Base-by-base conservation (phyloP, 140 eudicot species). In the Flaveria floridana region DNA sequence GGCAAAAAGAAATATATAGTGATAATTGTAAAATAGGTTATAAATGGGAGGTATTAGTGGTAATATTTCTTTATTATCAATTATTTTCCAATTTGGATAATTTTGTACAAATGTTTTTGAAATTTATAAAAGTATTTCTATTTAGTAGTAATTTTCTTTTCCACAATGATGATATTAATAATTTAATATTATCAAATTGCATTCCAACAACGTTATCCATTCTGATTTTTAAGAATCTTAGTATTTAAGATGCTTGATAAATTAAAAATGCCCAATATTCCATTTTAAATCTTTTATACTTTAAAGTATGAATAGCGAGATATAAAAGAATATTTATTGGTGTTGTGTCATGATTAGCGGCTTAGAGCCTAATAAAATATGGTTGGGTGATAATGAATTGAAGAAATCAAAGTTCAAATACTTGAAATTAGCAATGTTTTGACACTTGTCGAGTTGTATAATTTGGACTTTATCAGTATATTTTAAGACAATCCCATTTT, bases 21-120 rank as follows among this genome's bases (percentile, higher is more conserved):
- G 67, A 80, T 74, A 80, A 80, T 74, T 80, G 84, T 80, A 74
- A 67, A 68, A 80, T 80, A 74, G 76, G 76, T 74, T 67, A 80
- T 57, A 74, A 68, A 66, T 55, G 75, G 83, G 57, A 42, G 74
- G 65, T 76, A 57, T 34, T 46, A 13, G 51, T 66, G 70, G 75
- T 15, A 37, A 67, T 67, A 50, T 74, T 70, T 67, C 67, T 79
- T 79, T 46, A 55, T 79, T 66, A 66, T 79, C 41, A 73, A 20
- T 46, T 72, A 23, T 53, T 71, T 72, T 72, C 41, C 74, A 25
- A 41, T 72, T 72, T 65, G 78, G 78, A 15, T 65, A 41, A 25
- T 79, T 79, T 79, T 72, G 78, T 72, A 72, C 65, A 79, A 13
- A 52, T 65, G 51, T 41, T 73, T 71, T 73, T 55, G 7, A 79